A percentile compares a stretch with the other conserved stretches of the same genome.
phyloP scores from a whole-genome alignment of 257 asterid species.

The Jacaranda copaia region DNA sequence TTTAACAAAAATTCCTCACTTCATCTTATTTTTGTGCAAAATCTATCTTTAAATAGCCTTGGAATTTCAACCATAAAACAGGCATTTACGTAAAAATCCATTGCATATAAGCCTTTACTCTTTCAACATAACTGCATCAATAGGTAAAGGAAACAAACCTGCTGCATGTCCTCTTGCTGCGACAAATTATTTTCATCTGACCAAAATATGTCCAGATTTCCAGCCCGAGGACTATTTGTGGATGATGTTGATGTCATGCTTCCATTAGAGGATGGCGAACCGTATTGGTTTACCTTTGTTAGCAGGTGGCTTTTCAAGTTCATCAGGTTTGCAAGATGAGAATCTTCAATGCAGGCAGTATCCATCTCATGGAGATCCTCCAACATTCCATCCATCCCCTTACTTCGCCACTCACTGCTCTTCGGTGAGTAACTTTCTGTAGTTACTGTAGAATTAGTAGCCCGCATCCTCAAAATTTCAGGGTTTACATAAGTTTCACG shows the following conservation, averaged over 20 bases:
- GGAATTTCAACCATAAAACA: constrained; percentile 24
- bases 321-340: constrained; percentile 59
- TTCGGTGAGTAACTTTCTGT: constrained; percentile 77
- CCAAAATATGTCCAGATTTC: constrained; percentile 77
- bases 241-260: constrained; percentile 90
- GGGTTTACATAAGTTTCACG: constrained; percentile 64
- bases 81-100: constrained; percentile 10
- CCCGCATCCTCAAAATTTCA: constrained; percentile 56
- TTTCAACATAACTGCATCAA: constrained; percentile 21
- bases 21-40: constrained; percentile 11
- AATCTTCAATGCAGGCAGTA: constrained; percentile 93
- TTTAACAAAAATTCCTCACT: constrained; percentile 22
- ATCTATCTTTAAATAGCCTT: constrained; percentile 6
- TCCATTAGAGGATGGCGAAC: constrained; percentile 90
- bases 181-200: constrained; percentile 69
- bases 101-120: constrained; percentile 10
- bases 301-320: constrained; percentile 78
- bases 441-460: constrained; percentile 50
- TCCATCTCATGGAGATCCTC: constrained; percentile 99
- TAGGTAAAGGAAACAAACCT: constrained; percentile 59
- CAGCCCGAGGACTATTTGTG: constrained; percentile 86
- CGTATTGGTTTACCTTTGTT: constrained; percentile 68
- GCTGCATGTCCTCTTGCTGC: constrained; percentile 79
- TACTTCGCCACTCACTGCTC: constrained; percentile 73
- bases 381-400: constrained; percentile 90